Percentiles rank a stretch among this genome's conserved stretches.
Conservation (phyloP, 2,329 filamentous ascomycete species). For the Hypomyces perniciosus region DNA sequence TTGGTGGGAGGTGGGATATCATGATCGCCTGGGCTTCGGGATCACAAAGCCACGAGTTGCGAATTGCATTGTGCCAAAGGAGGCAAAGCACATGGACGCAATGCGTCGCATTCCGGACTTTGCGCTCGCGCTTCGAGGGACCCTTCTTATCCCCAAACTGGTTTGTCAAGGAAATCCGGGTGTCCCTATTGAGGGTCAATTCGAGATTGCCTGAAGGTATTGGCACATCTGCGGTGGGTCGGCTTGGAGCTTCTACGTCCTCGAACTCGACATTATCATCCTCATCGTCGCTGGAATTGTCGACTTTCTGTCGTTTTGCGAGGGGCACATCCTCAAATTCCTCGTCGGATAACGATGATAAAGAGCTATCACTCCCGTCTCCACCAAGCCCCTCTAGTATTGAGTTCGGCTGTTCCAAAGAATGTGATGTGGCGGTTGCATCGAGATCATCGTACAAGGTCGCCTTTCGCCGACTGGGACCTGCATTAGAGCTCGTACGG, state of each 20-base stretch:
- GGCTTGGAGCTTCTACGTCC: slow-evolving; percentile 58
- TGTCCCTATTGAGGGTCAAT: slow-evolving; percentile 59
- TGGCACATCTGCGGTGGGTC: slow-evolving; percentile 40
- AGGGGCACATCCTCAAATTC: slow-evolving; percentile 46
- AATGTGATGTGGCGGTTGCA: slow-evolving; percentile 38
- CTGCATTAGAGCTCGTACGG: slow-evolving; percentile 16
- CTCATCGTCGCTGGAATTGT: slow-evolving; percentile 25
- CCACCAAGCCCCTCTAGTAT: slow-evolving; percentile 39
- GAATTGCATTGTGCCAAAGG: slow-evolving; percentile 81
- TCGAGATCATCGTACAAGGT: slow-evolving; percentile 59
- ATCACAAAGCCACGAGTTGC: slow-evolving; percentile 81
- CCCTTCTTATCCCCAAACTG: slow-evolving; percentile 68
- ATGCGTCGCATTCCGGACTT: slow-evolving; percentile 72
- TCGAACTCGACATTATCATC: slow-evolving; percentile 52
- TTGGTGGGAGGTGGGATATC: slow-evolving; percentile 63
- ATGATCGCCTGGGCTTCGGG: slow-evolving; percentile 67
- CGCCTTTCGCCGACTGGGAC: slow-evolving; percentile 37
- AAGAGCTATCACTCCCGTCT: slow-evolving; percentile 40
- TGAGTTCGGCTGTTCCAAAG: slow-evolving; percentile 37
- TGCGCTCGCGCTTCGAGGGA: slow-evolving; percentile 75
- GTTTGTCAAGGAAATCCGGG: slow-evolving; percentile 55
- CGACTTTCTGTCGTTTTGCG: slow-evolving; percentile 35
- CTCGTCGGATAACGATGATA: slow-evolving; percentile 50
- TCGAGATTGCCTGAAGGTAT: slow-evolving; percentile 62
- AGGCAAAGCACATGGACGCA: slow-evolving; percentile 83